Evolutionary conservation across 1,284 basidiomycete genomes (phyloP), one percentile per base, ranked within the genome.

Genomic region (Cutaneotrichosporon curvatum): DNA sequence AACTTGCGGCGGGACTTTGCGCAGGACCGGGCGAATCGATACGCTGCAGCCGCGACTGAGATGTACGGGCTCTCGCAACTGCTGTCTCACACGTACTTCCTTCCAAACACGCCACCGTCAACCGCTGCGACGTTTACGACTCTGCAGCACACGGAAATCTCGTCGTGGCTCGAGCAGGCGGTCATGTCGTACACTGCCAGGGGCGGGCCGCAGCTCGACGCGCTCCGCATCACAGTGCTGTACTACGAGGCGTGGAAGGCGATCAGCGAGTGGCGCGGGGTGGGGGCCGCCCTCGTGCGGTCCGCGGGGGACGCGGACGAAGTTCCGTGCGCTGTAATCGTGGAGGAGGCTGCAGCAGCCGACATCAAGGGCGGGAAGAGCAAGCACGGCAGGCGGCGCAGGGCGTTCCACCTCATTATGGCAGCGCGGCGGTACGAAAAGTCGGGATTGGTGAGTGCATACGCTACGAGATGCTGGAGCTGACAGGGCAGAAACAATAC

Each of bases 1-100:
- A 74, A 82, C 2, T 65, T 88, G 16, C 77, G 87, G 42, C 87
- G 88, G 61, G 88, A 92, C 49, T 70, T 62, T 46, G 61, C 62
- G 1, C 61, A 65, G 34, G 73, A 75, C 49, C 62, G 69, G 32
- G 73, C 72, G 0, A 63, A 58, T 55, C 53, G 68, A 22, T 66
- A 74, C 43, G 67, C 62, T n/a, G 61, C 73, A 1, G 65, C 63
- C 2, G 71, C 73, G 1, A 68, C 65, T 2, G 68, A 74, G 35
- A 75, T 75, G 73, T 66, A 65, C 45, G 73, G 70, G 8, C 57
- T 74, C 14, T 64, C 64, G 3, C 52, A 58, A 15, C 58, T 73
- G 5, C 57, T 70, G 4, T 59, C 63, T 2, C 60, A 70, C 50
- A 39, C 33, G 6, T 68, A 59, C 49, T 70, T 70, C 33, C 55